These are phyloP conservation scores for Syzygium grande DNA, from an alignment of 345 rosid species.

Conservation along the genomic window DNA sequence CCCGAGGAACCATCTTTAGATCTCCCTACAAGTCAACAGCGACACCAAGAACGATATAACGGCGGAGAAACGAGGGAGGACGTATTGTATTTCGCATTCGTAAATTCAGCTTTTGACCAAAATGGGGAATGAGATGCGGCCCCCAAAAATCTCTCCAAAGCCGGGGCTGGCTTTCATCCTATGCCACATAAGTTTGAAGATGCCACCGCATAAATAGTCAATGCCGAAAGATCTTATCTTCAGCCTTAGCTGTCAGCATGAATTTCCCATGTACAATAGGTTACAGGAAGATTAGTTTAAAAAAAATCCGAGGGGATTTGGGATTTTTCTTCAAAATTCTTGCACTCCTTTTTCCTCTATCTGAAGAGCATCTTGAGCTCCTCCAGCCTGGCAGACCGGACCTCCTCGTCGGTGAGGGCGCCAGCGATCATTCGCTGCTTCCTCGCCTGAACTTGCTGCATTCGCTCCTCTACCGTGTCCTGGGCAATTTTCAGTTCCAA, in stretches of 20 bases:
- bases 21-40: background rate
- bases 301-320: background rate
- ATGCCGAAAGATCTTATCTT: background rate
- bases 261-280: background rate
- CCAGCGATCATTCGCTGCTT: constrained; percentile 62
- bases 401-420: constrained; percentile 58
- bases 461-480: constrained; percentile 50
- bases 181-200: background rate
- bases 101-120: background rate
- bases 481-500: constrained; percentile 1
- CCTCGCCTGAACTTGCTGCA: constrained; percentile 65
- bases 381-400: constrained; percentile 56
- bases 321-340: background rate
- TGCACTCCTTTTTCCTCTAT: background rate
- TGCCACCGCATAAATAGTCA: background rate
- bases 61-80: background rate
- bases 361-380: constrained; percentile 63
- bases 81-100: background rate
- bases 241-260: background rate
- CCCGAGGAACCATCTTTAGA: background rate
- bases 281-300: background rate
- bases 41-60: background rate
- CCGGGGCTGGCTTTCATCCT: background rate
- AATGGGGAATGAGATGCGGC: background rate
- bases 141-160: background rate